Evolutionary conservation across 2,329 filamentous ascomycete genomes (phyloP).

Genomic region (Septoria linicola): DNA sequence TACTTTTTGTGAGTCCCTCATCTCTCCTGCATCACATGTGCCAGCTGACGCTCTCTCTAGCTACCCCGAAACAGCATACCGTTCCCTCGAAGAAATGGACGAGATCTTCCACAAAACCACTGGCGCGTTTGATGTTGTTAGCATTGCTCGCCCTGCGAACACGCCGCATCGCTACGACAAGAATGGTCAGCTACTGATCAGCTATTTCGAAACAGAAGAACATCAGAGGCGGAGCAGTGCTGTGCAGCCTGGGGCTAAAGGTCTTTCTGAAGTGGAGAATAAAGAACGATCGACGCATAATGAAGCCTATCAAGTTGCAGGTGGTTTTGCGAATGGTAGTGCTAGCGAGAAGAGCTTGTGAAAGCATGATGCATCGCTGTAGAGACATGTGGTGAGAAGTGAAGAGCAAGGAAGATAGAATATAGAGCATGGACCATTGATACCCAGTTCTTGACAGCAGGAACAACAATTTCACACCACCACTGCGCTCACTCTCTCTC

Average conservation of each 20-base stretch:
- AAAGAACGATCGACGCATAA: slow-evolving; percentile 21
- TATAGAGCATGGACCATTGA: not conserved
- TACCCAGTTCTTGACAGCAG: too few species aligned
- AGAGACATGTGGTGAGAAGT: not conserved
- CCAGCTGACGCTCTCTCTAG: not conserved
- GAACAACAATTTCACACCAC: too few species aligned
- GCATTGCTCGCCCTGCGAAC: slow-evolving; percentile 48
- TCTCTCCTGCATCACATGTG: not conserved
- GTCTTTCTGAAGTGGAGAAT: slow-evolving; percentile 16
- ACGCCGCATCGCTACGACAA: slow-evolving; percentile 58
- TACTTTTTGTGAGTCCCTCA: slow-evolving; percentile 33
- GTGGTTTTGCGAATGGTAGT: slow-evolving; percentile 14
- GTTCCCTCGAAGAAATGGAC: slow-evolving; percentile 67
- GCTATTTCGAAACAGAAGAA: slow-evolving; percentile 44
- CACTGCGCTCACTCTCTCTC: too few species aligned
- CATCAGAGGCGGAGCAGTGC: slow-evolving; percentile 20
- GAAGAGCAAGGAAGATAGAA: not conserved
- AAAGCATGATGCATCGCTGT: too few species aligned
- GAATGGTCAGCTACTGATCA: slow-evolving; percentile 56
- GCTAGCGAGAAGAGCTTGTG: slow-evolving; percentile 22
- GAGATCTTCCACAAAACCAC: slow-evolving; percentile 60
- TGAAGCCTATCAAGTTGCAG: slow-evolving; percentile 16
- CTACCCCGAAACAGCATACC: slow-evolving; percentile 60
- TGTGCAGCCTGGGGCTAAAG: slow-evolving; percentile 5
- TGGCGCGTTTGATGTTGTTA: slow-evolving; percentile 50